These are phyloP conservation scores for Pythium brachiatum DNA, from an alignment of 352 stramenopile genomes.

Conservation along the genomic window DNA sequence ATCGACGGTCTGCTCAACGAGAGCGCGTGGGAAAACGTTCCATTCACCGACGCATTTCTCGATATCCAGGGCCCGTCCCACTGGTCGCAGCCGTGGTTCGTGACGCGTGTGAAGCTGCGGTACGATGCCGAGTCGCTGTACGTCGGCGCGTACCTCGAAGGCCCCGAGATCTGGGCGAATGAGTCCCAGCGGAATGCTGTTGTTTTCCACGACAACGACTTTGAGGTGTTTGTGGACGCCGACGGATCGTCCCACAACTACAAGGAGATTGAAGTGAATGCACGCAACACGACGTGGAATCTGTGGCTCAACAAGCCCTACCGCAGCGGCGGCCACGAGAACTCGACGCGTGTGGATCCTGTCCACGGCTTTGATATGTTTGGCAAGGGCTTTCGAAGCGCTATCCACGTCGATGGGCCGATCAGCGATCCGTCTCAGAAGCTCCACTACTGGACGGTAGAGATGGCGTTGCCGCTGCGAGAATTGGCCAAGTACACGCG, in stretches of 20 bases:
- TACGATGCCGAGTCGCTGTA: conserved; percentile 75
- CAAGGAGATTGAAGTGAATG: conserved; percentile 91
- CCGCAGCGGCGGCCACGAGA: conserved; percentile 73
- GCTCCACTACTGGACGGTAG: conserved; percentile 76
- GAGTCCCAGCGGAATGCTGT: conserved; percentile 60
- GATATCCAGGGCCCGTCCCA: conserved; percentile 57
- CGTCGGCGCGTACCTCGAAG: conserved; percentile 65
- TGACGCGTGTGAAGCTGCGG: conserved; percentile 67
- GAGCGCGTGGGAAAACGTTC: conserved; percentile 45
- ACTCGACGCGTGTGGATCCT: conserved; percentile 73
- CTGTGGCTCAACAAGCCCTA: conserved; percentile 88
- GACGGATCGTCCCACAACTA: conserved; percentile 79
- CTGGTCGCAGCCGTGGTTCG: conserved; percentile 74
- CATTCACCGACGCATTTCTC: conserved; percentile 58
- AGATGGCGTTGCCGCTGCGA: conserved; percentile 73
- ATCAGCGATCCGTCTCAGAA: conserved; percentile 59
- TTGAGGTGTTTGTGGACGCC: conserved; percentile 90
- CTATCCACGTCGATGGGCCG: conserved; percentile 52
- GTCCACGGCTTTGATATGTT: conserved; percentile 70
- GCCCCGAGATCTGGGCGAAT: conserved; percentile 68
- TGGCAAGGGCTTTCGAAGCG: conserved; percentile 37
- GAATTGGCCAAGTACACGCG: conserved; percentile 47
- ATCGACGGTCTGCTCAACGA: conserved; percentile 67
- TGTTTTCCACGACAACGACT: conserved; percentile 89
- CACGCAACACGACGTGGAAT: conserved; percentile 87